Percentiles rank a stretch among this genome's conserved stretches.
Evolutionary conservation across 192 early-diverging fungal genomes (phyloP).

Genomic region (Entomortierella chlamydospora): DNA sequence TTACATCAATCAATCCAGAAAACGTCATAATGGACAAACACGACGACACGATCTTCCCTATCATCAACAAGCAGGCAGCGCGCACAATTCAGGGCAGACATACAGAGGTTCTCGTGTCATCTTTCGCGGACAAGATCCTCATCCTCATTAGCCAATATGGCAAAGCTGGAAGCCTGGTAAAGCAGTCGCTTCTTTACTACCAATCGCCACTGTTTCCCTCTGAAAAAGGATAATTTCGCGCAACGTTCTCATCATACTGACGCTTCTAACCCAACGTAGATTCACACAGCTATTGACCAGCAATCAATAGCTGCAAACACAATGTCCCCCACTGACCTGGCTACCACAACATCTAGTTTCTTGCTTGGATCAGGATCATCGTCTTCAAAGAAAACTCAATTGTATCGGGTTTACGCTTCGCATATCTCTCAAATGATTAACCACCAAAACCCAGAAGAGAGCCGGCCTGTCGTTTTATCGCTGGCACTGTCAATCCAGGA

Average conservation of each 20-base stretch:
- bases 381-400: conserved; percentile 44
- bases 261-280: conserved; percentile 20
- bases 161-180: conserved; percentile 66
- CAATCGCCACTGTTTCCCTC: no score
- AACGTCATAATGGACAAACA: background rate
- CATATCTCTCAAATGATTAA: conserved; percentile 62
- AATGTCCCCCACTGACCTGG: conserved; percentile 27
- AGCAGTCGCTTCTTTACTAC: background rate
- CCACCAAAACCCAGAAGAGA: conserved; percentile 61
- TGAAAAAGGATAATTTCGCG: background rate
- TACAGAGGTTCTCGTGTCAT: conserved; percentile 62
- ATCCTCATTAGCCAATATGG: conserved; percentile 65
- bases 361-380: conserved; percentile 57
- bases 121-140: conserved; percentile 64
- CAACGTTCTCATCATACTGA: background rate
- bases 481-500: conserved; percentile 58
- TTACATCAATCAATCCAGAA: no score
- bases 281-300: conserved; percentile 59
- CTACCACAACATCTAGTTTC: conserved; percentile 41
- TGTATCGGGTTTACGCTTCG: conserved; percentile 65
- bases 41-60: conserved; percentile 48
- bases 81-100: conserved; percentile 56
- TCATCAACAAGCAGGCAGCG: conserved; percentile 59
- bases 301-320: conserved; percentile 36
- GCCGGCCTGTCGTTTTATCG: conserved; percentile 57